Conservation (phyloP, 768 basidiomycete species). For the Lyophyllum atratum region DNA sequence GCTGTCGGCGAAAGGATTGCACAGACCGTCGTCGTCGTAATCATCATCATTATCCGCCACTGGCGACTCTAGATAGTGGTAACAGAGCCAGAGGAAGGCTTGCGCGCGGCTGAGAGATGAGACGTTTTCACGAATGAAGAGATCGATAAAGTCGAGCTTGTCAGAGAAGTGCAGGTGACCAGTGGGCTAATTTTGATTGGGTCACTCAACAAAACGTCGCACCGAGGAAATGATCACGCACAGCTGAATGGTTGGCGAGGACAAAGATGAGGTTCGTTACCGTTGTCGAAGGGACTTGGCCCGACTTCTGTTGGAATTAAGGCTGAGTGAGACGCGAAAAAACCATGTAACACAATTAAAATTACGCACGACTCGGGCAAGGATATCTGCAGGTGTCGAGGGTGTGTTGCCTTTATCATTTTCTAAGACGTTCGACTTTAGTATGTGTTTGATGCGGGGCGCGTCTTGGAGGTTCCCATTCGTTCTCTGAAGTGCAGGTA, state of each 20-base stretch:
- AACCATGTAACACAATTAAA: constrained; percentile 3
- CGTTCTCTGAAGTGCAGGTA: constrained; percentile 70
- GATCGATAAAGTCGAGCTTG: constrained; percentile 75
- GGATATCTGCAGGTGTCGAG: constrained; percentile 58
- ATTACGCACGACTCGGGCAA: constrained; percentile 50
- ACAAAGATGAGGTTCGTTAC: constrained; percentile 73
- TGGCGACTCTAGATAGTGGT: constrained; percentile 67
- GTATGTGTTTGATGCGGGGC: constrained; percentile 73
- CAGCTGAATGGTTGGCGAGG: constrained; percentile 59
- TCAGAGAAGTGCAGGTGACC: constrained; percentile 69
- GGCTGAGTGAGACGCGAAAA: background rate
- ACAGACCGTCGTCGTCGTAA: constrained; percentile 35
- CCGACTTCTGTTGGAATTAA: constrained; percentile 36
- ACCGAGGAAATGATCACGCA: constrained; percentile 31
- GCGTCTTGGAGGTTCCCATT: constrained; percentile 76
- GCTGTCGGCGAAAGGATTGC: constrained; percentile 66
- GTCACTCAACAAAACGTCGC: constrained; percentile 7
- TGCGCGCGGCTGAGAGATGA: constrained; percentile 74
- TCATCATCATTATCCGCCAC: constrained; percentile 35
- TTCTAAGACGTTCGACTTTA: constrained; percentile 60
- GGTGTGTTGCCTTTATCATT: constrained; percentile 47
- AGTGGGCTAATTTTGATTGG: constrained; percentile 52
- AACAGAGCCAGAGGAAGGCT: constrained; percentile 86
- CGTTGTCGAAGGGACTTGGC: constrained; percentile 64
- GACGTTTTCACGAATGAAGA: constrained; percentile 75